Evolutionary conservation across 257 asterid species (phyloP), one percentile per base, ranked within the genome.

Genomic region (Solanum clarkiae): DNA sequence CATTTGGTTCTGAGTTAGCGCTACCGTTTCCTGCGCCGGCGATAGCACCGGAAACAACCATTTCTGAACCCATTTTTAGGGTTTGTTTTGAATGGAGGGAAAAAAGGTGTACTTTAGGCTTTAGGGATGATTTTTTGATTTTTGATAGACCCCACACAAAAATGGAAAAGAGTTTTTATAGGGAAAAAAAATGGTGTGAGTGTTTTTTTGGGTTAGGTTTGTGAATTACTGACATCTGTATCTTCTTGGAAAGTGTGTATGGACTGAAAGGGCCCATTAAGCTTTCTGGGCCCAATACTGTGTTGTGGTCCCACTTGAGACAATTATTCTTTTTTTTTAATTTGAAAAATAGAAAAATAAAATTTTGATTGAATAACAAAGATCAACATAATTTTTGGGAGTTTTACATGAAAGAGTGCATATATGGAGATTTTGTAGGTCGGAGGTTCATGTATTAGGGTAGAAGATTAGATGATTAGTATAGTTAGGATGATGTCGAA

Each of bases 51-150:
- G 66, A 59, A 59, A 59, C 29, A 10, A 59, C 66, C 10, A 74
- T 82, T 22, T 87, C 85, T 26, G 90, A 87, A 55, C 80, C 86
- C 87, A 74, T 84, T 59, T 59, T 14, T 66, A 29, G 47, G 74
- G 74, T 15, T 66, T 66, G 0, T 66, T 26, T 65, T 14, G 1
- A 65, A 26, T 65, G 42, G 44, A 26, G 18, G 44, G 40, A 32
- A n/a, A 32, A n/a, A 32, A 26, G 20, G 32, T 26, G 72, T 65
- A 65, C 74, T 17, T 32, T 66, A 45, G 40, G 74, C 74, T 65
- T 14, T 69, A 69, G 77, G 24, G 77, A 36, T 36, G 47, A 32
- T 32, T 68, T 68, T 32, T 68, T 32, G 72, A 65, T 29, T 68
- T 63, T 36, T 26, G 18, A 20, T 16, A 17, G 79, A 70, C 79